Percentiles rank a stretch among this genome's conserved stretches.
Conservation (phyloP, 1,284 basidiomycete species). For the Cronartium quercuum region DNA sequence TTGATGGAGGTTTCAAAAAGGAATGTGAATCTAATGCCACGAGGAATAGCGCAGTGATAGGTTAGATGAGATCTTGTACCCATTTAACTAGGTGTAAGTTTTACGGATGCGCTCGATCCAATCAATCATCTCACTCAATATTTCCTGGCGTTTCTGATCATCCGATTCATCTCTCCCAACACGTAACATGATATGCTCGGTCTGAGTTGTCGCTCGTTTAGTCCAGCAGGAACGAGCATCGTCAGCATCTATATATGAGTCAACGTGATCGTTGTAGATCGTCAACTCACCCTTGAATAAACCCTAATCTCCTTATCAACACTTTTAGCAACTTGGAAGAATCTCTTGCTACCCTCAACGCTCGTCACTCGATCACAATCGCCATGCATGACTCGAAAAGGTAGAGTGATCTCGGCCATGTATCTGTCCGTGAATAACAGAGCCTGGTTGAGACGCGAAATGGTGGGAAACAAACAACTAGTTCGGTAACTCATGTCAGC, state of each 20-base stretch:
- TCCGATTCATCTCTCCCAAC: slow-evolving; percentile 44
- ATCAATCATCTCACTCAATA: slow-evolving; percentile 43
- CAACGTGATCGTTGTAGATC: not conserved
- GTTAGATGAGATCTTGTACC: not conserved
- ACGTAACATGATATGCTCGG: slow-evolving; percentile 40
- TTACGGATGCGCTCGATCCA: slow-evolving; percentile 42
- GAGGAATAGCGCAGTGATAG: too few species aligned
- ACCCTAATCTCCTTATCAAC: slow-evolving; percentile 24
- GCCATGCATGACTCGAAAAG: slow-evolving; percentile 46
- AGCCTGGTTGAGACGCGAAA: not conserved
- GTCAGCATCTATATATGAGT: not conserved
- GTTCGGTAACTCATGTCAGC: not conserved
- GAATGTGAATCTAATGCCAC: too few species aligned
- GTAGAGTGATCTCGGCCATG: slow-evolving; percentile 41
- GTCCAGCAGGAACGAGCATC: not conserved
- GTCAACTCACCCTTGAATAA: slow-evolving; percentile 12
- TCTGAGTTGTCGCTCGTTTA: not conserved
- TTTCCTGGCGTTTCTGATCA: slow-evolving; percentile 42
- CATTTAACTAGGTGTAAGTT: not conserved
- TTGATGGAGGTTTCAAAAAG: too few species aligned
- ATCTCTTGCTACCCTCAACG: slow-evolving; percentile 4
- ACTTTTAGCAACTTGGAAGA: slow-evolving; percentile 9
- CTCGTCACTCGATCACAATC: slow-evolving; percentile 30
- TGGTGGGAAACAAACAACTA: not conserved
- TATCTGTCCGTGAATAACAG: slow-evolving; percentile 3